Conservation (phyloP, 1,284 basidiomycete genomes). For the Taiwanofungus camphoratus region DNA sequence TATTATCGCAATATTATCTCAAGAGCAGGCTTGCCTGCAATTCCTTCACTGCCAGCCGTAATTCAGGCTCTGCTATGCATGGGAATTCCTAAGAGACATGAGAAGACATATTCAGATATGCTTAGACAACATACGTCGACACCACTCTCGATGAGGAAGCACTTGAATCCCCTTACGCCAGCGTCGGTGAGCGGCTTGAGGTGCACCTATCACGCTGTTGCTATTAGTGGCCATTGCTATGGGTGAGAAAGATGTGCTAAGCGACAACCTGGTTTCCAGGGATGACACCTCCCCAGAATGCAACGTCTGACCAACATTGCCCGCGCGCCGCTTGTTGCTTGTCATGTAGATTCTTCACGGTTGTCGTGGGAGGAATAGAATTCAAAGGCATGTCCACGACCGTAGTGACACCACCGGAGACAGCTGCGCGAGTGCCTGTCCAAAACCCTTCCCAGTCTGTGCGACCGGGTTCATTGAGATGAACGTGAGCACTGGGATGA, state of each 20-base stretch:
- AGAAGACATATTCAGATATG: conserved; percentile 1
- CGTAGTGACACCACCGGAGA: conserved; percentile 87
- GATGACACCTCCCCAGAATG: conserved; percentile 93
- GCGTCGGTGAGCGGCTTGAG: conserved; percentile 61
- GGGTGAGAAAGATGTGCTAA: neutral
- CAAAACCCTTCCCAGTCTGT: conserved; percentile 93
- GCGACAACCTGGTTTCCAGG: conserved; percentile 72
- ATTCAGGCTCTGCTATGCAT: conserved; percentile 68
- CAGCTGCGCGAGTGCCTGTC: conserved; percentile 85
- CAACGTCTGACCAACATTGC: conserved; percentile 81
- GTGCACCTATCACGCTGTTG: conserved; percentile 41
- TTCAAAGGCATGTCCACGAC: conserved; percentile 95
- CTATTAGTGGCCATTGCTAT: neutral
- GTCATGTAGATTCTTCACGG: conserved; percentile 61
- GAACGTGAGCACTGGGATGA: conserved; percentile 73
- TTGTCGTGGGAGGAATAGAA: conserved; percentile 91
- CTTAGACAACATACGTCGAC: conserved; percentile 71
- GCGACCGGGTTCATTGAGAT: conserved; percentile 89
- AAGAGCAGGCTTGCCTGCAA: conserved; percentile 48
- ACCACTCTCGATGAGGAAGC: conserved; percentile 90
- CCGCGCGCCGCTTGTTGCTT: conserved; percentile 69
- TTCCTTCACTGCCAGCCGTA: conserved; percentile 65
- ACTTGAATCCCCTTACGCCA: conserved; percentile 93
- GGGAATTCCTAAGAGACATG: conserved; percentile 76
- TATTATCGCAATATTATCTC: neutral